Evolutionary conservation across 352 stramenopile genomes (phyloP).

Genomic region (Saprolegnia diclina): DNA sequence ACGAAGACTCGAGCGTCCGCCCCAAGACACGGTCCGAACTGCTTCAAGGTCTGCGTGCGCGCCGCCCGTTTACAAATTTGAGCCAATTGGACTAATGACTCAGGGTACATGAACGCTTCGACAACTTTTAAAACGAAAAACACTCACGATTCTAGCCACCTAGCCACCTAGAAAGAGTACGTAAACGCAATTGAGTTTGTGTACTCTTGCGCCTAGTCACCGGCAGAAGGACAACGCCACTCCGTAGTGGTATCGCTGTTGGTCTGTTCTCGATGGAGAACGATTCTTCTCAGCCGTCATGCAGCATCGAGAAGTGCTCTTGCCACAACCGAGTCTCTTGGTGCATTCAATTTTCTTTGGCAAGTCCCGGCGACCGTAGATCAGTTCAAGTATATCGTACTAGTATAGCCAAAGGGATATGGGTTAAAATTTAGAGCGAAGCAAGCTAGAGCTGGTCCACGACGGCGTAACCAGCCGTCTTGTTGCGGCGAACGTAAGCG

Average conservation of each 20-base stretch:
- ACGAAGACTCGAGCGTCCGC: not conserved
- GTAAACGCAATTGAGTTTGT: too few species aligned
- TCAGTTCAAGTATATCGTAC: not conserved
- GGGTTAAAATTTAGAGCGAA: not conserved
- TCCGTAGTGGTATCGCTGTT: not conserved
- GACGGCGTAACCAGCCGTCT: slow-evolving; percentile 21
- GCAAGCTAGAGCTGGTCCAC: slow-evolving; percentile 18
- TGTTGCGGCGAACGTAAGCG: slow-evolving; percentile 11
- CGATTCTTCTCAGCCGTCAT: too few species aligned
- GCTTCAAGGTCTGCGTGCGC: not conserved
- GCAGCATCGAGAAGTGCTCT: too few species aligned
- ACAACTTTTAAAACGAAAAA: too few species aligned
- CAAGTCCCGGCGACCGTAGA: not conserved
- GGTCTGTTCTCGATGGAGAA: too few species aligned
- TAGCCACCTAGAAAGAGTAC: too few species aligned
- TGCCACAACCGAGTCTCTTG: too few species aligned
- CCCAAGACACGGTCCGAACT: slow-evolving; percentile 3
- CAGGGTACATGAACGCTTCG: not conserved
- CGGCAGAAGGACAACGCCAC: too few species aligned
- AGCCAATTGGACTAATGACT: slow-evolving; percentile 12
- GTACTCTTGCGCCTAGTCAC: too few species aligned
- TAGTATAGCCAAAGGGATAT: not conserved
- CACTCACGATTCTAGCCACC: too few species aligned
- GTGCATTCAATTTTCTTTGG: too few species aligned
- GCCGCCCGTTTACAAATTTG: slow-evolving; percentile 10